These are phyloP conservation scores for Candida sp. DNA, from an alignment of 1,139 yeast species.

Conservation along the genomic window DNA sequence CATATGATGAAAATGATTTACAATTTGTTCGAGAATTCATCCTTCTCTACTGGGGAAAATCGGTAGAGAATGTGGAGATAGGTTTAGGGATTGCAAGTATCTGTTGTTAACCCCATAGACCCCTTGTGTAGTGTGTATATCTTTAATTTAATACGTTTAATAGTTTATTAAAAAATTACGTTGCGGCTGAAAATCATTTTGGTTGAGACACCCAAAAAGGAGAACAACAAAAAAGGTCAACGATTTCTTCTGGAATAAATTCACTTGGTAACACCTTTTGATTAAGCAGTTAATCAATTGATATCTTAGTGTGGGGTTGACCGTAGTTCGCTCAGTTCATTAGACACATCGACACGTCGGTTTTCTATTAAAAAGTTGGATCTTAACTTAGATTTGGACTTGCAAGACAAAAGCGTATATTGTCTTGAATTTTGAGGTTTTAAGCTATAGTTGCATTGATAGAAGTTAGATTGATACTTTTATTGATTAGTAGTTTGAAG, in stretches of 20 bases:
- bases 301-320: neutral
- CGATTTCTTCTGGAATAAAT: neutral
- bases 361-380: neutral
- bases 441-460: too few relatives aligned
- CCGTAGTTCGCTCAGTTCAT: neutral
- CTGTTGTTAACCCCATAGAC: slow-evolving; percentile 18
- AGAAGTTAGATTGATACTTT: too few relatives aligned
- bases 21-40: slow-evolving; percentile 54
- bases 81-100: slow-evolving; percentile 31
- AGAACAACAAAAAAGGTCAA: neutral
- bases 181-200: neutral
- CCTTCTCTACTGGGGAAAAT: slow-evolving; percentile 50
- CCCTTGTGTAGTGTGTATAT: neutral
- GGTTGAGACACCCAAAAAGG: neutral
- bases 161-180: too few relatives aligned
- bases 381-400: neutral
- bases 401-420: neutral
- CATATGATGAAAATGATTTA: slow-evolving; percentile 56
- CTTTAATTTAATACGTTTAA: neutral
- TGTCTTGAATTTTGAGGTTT: neutral
- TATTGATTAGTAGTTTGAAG: too few relatives aligned
- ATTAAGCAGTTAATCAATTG: neutral
- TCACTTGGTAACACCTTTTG: neutral
- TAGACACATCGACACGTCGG: neutral
- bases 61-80: slow-evolving; percentile 28